Percentiles rank a stretch among this genome's conserved stretches.
Conservation (phyloP, 2,329 filamentous ascomycete species). For the Knufia petricola region DNA sequence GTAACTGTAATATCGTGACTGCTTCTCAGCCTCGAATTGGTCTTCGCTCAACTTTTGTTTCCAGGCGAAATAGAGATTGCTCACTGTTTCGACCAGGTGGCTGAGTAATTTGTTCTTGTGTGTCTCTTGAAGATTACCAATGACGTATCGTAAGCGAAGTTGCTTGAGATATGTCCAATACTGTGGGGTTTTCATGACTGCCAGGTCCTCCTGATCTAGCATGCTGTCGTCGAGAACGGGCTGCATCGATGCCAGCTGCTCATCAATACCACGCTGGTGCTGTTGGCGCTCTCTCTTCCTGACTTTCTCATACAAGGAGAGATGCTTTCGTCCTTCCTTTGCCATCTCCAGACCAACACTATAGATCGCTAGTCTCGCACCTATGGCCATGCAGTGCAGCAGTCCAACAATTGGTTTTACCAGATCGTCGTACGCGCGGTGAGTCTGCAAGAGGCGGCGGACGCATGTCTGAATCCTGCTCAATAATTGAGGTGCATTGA, state of each 20-base stretch:
- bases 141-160: neutral
- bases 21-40: slow-evolving; percentile 62
- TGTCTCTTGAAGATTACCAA: neutral
- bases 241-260: neutral
- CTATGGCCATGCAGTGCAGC: slow-evolving; percentile 67
- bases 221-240: neutral
- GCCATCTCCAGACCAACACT: neutral
- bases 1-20: slow-evolving; percentile 73
- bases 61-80: slow-evolving; percentile 71
- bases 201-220: neutral
- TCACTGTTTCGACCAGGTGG: slow-evolving; percentile 37
- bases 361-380: slow-evolving; percentile 26
- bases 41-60: slow-evolving; percentile 65
- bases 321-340: neutral
- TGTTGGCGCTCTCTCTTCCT: neutral
- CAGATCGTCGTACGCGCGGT: slow-evolving; percentile 76
- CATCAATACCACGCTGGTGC: neutral
- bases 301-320: neutral
- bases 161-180: neutral
- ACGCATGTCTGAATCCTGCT: slow-evolving; percentile 30
- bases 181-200: neutral
- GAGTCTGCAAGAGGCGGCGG: slow-evolving; percentile 57
- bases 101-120: neutral
- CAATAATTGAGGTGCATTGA: slow-evolving; percentile 26
- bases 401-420: slow-evolving; percentile 69